phyloP scores from a whole-genome alignment of 305 asterid genomes.

The Solanum chacoense region DNA sequence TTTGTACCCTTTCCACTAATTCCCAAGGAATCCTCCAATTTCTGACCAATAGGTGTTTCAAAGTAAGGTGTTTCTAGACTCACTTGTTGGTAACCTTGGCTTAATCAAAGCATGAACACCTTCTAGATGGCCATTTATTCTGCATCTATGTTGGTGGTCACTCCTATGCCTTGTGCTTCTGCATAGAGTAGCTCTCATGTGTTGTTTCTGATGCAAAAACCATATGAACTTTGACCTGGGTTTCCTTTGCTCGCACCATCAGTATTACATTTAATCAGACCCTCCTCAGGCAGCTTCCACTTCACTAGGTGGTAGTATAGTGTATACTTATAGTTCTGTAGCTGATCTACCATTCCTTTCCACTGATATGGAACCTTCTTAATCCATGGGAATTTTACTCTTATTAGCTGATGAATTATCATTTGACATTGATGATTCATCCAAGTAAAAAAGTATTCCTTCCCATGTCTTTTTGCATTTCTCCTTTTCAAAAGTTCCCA shows the following conservation, averaged over 20 bases:
- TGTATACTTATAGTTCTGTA: not conserved
- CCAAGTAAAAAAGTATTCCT: not conserved
- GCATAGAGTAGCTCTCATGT: not conserved
- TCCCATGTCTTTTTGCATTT: not conserved
- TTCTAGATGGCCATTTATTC: not conserved
- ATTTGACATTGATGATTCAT: not conserved
- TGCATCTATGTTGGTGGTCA: not conserved
- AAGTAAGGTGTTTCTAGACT: not conserved
- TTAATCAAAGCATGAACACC: too few relatives aligned
- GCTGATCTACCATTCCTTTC: not conserved
- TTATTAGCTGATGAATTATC: not conserved
- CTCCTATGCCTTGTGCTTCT: not conserved
- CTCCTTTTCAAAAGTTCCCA: not conserved
- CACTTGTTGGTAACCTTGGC: not conserved
- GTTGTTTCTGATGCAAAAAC: not conserved
- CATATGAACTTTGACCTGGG: not conserved
- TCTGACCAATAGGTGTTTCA: not conserved
- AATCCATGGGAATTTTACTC: not conserved
- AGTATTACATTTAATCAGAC: not conserved
- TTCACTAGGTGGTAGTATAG: not conserved
- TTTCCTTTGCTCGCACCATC: not conserved
- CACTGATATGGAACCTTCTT: not conserved
- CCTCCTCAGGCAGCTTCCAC: not conserved
- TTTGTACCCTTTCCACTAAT: not conserved
- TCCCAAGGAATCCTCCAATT: not conserved